Percentiles rank a stretch among this genome's conserved stretches.
Conservation (phyloP, 257 asterid genomes). For the Penstemon newberryi region DNA sequence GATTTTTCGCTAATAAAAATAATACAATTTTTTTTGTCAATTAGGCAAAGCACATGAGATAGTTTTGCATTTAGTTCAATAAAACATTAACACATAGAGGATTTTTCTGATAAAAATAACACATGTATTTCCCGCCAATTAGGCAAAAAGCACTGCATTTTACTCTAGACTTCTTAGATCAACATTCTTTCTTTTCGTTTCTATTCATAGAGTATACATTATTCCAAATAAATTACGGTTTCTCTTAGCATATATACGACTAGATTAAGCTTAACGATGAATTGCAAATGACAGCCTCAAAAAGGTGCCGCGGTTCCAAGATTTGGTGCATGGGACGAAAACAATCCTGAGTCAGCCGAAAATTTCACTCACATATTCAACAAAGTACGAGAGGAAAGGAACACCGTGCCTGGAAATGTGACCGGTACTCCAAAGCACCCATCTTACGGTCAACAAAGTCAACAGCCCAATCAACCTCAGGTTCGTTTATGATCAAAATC, state of each 20-base stretch:
- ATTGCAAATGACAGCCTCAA: slow-evolving; percentile 41
- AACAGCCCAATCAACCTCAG: slow-evolving; percentile 32
- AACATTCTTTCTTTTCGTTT: not conserved
- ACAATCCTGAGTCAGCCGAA: slow-evolving; percentile 60
- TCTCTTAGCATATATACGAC: not conserved
- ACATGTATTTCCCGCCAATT: too few relatives aligned
- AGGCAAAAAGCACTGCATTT: too few relatives aligned
- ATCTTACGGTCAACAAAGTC: slow-evolving; percentile 2
- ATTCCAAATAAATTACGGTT: not conserved
- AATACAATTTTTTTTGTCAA: too few relatives aligned
- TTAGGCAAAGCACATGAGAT: too few relatives aligned
- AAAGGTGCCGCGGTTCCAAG: slow-evolving; percentile 66
- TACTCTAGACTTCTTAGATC: too few relatives aligned
- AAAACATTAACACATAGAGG: too few relatives aligned
- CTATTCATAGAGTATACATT: not conserved
- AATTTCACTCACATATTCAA: slow-evolving; percentile 63
- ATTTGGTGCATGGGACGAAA: slow-evolving; percentile 81
- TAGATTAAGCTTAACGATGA: not conserved
- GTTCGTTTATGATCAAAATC: slow-evolving; percentile 18
- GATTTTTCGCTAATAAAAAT: too few relatives aligned
- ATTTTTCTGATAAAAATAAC: too few relatives aligned
- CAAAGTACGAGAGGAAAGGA: slow-evolving; percentile 50
- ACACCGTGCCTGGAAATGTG: slow-evolving; percentile 33
- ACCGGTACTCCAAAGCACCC: slow-evolving; percentile 35
- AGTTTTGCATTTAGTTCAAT: too few relatives aligned